Percentiles rank a stretch among this genome's conserved stretches.
Evolutionary conservation across 2,329 filamentous ascomycete genomes (phyloP).

Genomic region (Scedosporium dehoogii): DNA sequence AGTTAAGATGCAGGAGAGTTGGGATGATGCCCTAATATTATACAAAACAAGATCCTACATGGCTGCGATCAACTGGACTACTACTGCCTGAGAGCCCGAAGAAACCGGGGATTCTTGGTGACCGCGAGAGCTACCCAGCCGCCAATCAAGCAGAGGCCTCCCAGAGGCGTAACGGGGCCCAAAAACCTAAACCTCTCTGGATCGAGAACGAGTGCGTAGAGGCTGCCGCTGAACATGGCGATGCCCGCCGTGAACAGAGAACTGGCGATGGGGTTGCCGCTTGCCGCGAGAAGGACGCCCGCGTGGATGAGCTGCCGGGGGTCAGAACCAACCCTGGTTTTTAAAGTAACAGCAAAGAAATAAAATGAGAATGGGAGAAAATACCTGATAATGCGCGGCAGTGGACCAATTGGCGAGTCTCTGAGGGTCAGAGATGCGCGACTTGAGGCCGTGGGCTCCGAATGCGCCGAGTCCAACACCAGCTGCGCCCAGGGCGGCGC

Average conservation of each 20-base stretch:
- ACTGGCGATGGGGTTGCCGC: conserved; percentile 43
- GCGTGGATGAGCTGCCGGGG: conserved; percentile 48
- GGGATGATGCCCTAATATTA: no score
- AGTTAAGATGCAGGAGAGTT: no score
- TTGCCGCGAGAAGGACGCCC: conserved; percentile 45
- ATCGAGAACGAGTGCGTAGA: conserved; percentile 56
- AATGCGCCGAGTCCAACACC: conserved; percentile 56
- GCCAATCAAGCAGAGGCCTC: conserved; percentile 53
- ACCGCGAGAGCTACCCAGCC: conserved; percentile 43
- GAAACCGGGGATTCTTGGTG: not conserved
- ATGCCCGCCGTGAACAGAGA: conserved; percentile 54
- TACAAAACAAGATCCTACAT: no score
- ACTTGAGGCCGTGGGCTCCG: conserved; percentile 58
- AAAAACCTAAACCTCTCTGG: conserved; percentile 45
- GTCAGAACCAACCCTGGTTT: not conserved
- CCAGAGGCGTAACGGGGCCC: conserved; percentile 56
- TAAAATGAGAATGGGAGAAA: not conserved
- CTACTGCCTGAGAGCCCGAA: not conserved
- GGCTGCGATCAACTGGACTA: no score
- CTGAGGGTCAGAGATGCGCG: conserved; percentile 39
- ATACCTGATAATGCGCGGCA: conserved; percentile 58
- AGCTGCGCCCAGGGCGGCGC: conserved; percentile 51
- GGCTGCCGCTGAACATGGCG: conserved; percentile 55
- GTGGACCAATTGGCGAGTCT: conserved; percentile 52
- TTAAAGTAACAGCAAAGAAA: not conserved